Evolutionary conservation across 768 basidiomycete genomes (phyloP), one percentile per base, ranked within the genome.

Genomic region (Amanita thiersii): DNA sequence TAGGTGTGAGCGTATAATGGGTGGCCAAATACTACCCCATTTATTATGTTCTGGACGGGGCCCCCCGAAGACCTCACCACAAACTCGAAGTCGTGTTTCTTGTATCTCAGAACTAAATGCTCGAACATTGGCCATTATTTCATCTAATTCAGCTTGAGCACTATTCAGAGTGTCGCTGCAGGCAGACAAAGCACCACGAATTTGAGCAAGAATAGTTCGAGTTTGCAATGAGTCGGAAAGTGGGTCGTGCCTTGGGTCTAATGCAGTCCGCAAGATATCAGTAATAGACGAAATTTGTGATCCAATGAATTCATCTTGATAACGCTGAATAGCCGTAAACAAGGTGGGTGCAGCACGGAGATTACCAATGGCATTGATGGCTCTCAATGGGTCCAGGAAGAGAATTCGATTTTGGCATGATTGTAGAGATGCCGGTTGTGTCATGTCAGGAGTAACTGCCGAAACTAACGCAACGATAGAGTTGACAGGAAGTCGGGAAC

Each of bases 381-480:
- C 84, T 26, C 77, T 76, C 32, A 56, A 49, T 3, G 82, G 79
- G 50, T 87, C 80, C 11, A 73, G 63, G 45, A 72, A 66, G 12
- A 82, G 34, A 29, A 71, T 55, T 44, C 28, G 55, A 44, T 44
- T n/a, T n/a, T 28, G n/a, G 7, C 5, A 12, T 5, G 34, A 28
- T 29, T 43, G 35, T 26, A 23, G 21, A 28, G 18, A 7, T 5
- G 15, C 25, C 9, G 34, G n/a, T 15, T 24, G 8, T n/a, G 25
- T 19, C n/a, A 26, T 14, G 14, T 5, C 45, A 44, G 40, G 42
- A 55, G 37, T 51, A 53, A 37, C 52, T 40, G 37, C 46, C 44
- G 42, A 44, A n/a, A 19, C 34, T 15, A 43, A 10, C 6, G n/a
- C n/a, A n/a, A n/a, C n/a, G n/a, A 43, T 37, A 12, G 25, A 29